Conservation (phyloP, 768 basidiomycete genomes). For the Xerocomellus intermedius region DNA sequence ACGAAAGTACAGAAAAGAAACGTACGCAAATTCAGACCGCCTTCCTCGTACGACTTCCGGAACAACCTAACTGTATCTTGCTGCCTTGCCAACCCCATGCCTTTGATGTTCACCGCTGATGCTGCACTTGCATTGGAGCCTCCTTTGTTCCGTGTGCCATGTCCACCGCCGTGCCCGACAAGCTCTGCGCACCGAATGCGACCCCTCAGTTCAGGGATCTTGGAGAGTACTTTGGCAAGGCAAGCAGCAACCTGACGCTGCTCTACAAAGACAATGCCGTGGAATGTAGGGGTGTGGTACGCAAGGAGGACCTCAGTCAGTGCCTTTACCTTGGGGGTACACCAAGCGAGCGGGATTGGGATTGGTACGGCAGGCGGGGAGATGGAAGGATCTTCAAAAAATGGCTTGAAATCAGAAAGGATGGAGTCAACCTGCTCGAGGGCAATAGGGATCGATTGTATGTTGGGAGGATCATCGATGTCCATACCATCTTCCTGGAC, state of each 20-base stretch:
- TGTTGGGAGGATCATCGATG: constrained; percentile 25
- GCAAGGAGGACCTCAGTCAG: constrained; percentile 61
- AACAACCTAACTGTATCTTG: constrained; percentile 65
- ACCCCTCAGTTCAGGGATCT: constrained; percentile 54
- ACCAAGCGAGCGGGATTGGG: constrained; percentile 56
- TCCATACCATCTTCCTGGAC: constrained; percentile 27
- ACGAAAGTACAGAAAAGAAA: constrained; percentile 11
- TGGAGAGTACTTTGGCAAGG: constrained; percentile 62
- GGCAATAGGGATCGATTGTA: constrained; percentile 36
- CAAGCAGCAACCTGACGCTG: constrained; percentile 77
- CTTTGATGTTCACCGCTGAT: constrained; percentile 40
- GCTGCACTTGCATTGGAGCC: constrained; percentile 13
- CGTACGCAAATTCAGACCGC: constrained; percentile 67
- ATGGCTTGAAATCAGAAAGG: constrained; percentile 43
- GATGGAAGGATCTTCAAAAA: constrained; percentile 35
- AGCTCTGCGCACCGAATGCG: constrained; percentile 62
- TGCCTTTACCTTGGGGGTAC: constrained; percentile 66
- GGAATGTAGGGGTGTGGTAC: constrained; percentile 57
- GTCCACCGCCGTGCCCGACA: constrained; percentile 62
- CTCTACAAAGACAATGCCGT: constrained; percentile 85
- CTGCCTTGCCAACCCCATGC: constrained; percentile 53
- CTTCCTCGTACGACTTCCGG: constrained; percentile 60
- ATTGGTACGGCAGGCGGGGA: constrained; percentile 36
- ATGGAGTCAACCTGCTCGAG: constrained; percentile 48
- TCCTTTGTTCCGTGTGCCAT: constrained; percentile 24